These are phyloP conservation scores for Bryoerythrophyllum caledonicum DNA, from an alignment of 225 moss, liverwort and hornwort genomes.

Conservation along the genomic window DNA sequence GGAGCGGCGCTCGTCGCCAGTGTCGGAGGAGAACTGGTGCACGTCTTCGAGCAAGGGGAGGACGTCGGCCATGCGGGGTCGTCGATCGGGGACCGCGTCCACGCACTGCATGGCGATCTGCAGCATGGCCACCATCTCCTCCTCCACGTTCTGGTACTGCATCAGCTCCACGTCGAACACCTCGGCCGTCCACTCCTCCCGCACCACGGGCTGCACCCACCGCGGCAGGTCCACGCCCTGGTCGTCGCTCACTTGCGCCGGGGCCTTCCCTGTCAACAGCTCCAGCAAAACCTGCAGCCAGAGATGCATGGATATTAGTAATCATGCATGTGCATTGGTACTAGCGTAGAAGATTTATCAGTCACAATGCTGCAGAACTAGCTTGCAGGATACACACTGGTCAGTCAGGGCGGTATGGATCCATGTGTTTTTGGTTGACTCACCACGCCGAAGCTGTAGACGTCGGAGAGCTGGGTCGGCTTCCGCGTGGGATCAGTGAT, in stretches of 20 bases:
- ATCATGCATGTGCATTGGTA: too few relatives aligned
- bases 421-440: neutral
- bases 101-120: slow-evolving; percentile 95
- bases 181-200: slow-evolving; percentile 95
- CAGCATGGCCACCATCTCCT: slow-evolving; percentile 95
- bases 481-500: slow-evolving; percentile 68
- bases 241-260: slow-evolving; percentile 87
- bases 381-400: too few relatives aligned
- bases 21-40: slow-evolving; percentile 79
- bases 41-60: slow-evolving; percentile 83
- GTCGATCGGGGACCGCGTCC: slow-evolving; percentile 62
- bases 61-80: slow-evolving; percentile 84
- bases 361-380: too few relatives aligned
- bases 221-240: slow-evolving; percentile 76
- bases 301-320: too few relatives aligned
- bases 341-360: too few relatives aligned
- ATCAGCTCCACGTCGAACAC: slow-evolving; percentile 89
- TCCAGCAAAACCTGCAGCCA: slow-evolving; percentile 63
- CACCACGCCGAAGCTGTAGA: slow-evolving; percentile 90
- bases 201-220: slow-evolving; percentile 94
- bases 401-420: too few relatives aligned
- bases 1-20: slow-evolving; percentile 62
- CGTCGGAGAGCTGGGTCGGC: slow-evolving; percentile 79
- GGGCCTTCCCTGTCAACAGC: slow-evolving; percentile 87
- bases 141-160: slow-evolving; percentile 87